Evolutionary conservation across 2,329 filamentous ascomycete species (phyloP), one percentile per base, ranked within the genome.

Genomic region (Geosmithia flava): DNA sequence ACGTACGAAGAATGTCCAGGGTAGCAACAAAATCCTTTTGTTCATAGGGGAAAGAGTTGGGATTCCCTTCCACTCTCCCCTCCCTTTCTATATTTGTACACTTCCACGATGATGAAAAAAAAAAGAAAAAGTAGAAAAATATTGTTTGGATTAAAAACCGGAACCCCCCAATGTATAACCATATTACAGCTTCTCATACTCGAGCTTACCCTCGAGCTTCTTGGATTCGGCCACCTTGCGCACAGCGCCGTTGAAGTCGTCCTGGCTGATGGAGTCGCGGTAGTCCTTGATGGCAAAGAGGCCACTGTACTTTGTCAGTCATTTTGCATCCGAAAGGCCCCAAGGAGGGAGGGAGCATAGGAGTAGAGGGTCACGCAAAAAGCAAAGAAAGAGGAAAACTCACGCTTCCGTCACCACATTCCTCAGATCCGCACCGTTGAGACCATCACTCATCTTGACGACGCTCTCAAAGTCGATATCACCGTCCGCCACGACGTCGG

Each of bases 391-490:
- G 6, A 40, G 20, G 42, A 43, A 46, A 20, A 10, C 88, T 75
- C 78, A 95, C 88, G 93, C 93, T 76, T 98, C 93, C 15, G 93
- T 98, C 47, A 98, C 90, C 47, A 98, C 90, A 63, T 98, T 98
- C 61, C 93, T 78, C 73, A 98, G 70, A 80, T 98, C 93, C 46
- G 93, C 93, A 63, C 93, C 93, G 68, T 98, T 98, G 59, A 98
- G 78, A 27, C 91, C 90, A 62, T 98, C 93, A 58, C 90, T 96
- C 93, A 98, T 98, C 81, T 98, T 98, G 56, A 98, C 93, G 51
- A 98, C 89, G 59, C 88, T 96, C 77, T 98, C 93, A 62, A 95
- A 98, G 66, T 98, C 94, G 61, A 98, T 88, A 53, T 98, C 93
- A 1, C 91, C 93, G 58, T 97, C 91, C 44, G 87, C 82, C 50